phyloP scores from a whole-genome alignment of 2,329 filamentous ascomycete genomes.

The Fusarium denticulatum region DNA sequence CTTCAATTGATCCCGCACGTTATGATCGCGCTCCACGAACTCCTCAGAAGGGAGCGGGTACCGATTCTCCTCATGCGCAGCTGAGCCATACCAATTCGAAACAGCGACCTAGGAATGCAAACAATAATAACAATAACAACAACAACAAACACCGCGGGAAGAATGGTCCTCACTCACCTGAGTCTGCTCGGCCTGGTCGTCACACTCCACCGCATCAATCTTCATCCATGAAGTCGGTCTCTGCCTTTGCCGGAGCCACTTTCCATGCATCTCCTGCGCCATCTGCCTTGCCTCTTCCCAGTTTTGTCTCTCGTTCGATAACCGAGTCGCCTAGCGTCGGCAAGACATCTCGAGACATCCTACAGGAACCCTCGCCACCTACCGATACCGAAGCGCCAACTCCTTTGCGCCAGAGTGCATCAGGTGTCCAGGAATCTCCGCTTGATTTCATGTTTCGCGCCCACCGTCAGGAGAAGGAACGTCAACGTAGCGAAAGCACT shows the following conservation, averaged over 20 bases:
- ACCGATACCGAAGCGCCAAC: slow-evolving; percentile 63
- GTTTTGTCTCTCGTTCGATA: slow-evolving; percentile 80
- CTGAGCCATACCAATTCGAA: slow-evolving; percentile 43
- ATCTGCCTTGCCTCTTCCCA: slow-evolving; percentile 88
- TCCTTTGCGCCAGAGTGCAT: slow-evolving; percentile 51
- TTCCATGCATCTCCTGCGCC: slow-evolving; percentile 96
- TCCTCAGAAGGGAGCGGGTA: slow-evolving; percentile 55
- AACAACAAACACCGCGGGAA: slow-evolving; percentile 47
- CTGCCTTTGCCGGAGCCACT: slow-evolving; percentile 88
- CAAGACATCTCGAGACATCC: slow-evolving; percentile 49
- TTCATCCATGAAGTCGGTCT: slow-evolving; percentile 56
- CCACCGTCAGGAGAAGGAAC: slow-evolving; percentile 80
- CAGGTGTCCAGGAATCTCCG: slow-evolving; percentile 70
- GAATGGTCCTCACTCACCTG: slow-evolving; percentile 53
- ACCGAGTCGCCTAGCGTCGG: slow-evolving; percentile 66
- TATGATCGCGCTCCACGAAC: slow-evolving; percentile 54
- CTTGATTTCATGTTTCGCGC: slow-evolving; percentile 92
- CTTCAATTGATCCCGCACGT: slow-evolving; percentile 46
- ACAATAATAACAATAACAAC: slow-evolving; percentile 20
- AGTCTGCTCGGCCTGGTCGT: slow-evolving; percentile 51
- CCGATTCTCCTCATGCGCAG: slow-evolving; percentile 49
- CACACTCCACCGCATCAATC: slow-evolving; percentile 57
- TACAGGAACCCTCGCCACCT: slow-evolving; percentile 60
- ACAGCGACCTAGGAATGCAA: slow-evolving; percentile 43
- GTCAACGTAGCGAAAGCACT: slow-evolving; percentile 64